phyloP scores from a whole-genome alignment of 1,284 basidiomycete genomes.

The Trichosporon sp. region DNA sequence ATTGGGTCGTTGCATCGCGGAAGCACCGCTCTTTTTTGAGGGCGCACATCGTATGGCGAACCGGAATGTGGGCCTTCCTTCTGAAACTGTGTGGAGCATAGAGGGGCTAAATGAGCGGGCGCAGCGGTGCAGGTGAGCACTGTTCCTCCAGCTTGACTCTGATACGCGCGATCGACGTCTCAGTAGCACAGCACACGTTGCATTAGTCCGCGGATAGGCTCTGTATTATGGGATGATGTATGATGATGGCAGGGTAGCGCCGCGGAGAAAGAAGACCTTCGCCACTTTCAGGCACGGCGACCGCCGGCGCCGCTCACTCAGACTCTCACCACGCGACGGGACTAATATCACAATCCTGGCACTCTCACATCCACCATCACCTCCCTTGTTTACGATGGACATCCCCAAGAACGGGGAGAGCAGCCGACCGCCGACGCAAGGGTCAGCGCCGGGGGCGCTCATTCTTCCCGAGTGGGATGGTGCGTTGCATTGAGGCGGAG shows the following conservation, averaged over 20 bases:
- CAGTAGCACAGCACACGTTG: too few species aligned
- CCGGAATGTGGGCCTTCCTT: too few species aligned
- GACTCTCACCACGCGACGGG: neutral
- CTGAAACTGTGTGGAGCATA: too few species aligned
- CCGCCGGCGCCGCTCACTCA: neutral
- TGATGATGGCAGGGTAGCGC: neutral
- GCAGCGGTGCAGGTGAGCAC: too few species aligned
- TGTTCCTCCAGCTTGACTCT: too few species aligned
- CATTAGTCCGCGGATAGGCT: too few species aligned
- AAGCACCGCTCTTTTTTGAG: too few species aligned
- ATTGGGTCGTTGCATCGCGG: too few species aligned
- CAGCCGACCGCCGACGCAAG: constrained; percentile 19
- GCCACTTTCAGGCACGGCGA: neutral
- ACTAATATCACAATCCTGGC: neutral
- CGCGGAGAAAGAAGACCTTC: neutral
- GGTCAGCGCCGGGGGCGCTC: constrained; percentile 8
- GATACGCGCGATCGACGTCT: too few species aligned
- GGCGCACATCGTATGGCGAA: too few species aligned
- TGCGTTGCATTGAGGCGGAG: constrained; percentile 19
- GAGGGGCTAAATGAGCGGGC: too few species aligned
- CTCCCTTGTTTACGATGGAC: constrained; percentile 22
- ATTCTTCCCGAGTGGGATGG: constrained; percentile 37
- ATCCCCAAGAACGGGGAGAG: constrained; percentile 35
- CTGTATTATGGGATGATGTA: too few species aligned
- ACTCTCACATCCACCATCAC: neutral